Base-by-base conservation (phyloP, 345 rosid species). In the Syzygium aqueum region DNA sequence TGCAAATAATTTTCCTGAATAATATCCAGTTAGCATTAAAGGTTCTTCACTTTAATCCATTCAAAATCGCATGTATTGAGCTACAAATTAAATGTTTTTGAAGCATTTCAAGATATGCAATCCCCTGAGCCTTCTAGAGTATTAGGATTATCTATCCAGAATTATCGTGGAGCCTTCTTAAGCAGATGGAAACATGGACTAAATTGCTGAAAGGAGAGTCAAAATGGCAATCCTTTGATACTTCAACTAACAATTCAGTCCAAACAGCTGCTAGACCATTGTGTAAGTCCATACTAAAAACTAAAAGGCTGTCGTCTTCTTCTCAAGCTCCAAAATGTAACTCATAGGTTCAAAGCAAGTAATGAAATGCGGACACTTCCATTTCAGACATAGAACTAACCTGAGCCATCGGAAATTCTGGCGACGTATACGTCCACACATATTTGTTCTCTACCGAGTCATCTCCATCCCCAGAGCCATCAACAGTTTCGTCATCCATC, bases 371-470 rank as follows among this genome's bases (percentile, higher is more conserved):
- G 14, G 25, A 73, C 49, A 37, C 49, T 37, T 37, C 40, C 40
- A 37, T 73, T 67, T 67, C 78, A 67, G 33, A 89, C 57, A 2
- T 22, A 63, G 54, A 49, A 87, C 88, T 84, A 37, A 90, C 92
- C 89, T 91, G 92, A 85, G 86, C 87, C 92, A 92, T 89, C 3
- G 91, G 90, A 88, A 89, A 92, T 85, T 89, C 92, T 30, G 91
- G 93, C 11, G 93, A 92, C 27, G 73, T 86, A 85, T 91, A 92
- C 3, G 91, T 91, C 93, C 93, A 92, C 15, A 86, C 37, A 59
- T 90, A 87, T 25, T 65, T 85, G 54, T 89, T 86, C 54, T 90
- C 87, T 17, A 28, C 84, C 16, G 78, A 53, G 50, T 61, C 52
- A 30, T 77, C 16, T 56, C 84, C 91, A 56, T 51, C 40, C 17